Evolutionary conservation across 2,329 filamentous ascomycete species (phyloP).

Genomic region (Xylaria sp.): DNA sequence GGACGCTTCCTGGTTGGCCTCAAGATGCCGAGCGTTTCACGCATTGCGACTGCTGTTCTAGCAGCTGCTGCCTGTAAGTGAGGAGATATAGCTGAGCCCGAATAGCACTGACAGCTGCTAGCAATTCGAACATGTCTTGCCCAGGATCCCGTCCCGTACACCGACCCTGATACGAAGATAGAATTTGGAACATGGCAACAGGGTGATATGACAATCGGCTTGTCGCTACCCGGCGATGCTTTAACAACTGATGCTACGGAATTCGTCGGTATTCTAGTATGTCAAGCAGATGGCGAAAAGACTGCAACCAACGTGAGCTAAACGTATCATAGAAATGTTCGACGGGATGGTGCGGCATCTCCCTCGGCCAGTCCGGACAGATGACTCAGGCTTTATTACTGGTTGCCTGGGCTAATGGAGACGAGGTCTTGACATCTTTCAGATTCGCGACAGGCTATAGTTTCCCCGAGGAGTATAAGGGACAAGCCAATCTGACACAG

Average conservation of each 20-base stretch:
- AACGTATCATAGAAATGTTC: constrained; percentile 45
- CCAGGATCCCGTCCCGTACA: constrained; percentile 46
- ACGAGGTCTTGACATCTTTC: constrained; percentile 67
- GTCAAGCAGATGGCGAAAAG: constrained; percentile 21
- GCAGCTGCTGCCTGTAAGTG: constrained; percentile 48
- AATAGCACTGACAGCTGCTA: constrained; percentile 39
- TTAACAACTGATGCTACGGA: constrained; percentile 47
- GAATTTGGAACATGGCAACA: constrained; percentile 48
- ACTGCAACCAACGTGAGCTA: constrained; percentile 16
- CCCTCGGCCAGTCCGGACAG: constrained; percentile 49
- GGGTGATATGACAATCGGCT: constrained; percentile 45
- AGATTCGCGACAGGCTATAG: constrained; percentile 69
- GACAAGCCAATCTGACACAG: constrained; percentile 70
- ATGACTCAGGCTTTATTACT: constrained; percentile 58
- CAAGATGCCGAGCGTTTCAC: constrained; percentile 48
- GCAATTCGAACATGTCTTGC: constrained; percentile 46
- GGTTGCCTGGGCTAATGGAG: constrained; percentile 66
- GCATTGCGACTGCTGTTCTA: constrained; percentile 47
- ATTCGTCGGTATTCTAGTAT: constrained; percentile 49
- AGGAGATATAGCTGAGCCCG: not conserved
- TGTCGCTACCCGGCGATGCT: constrained; percentile 48
- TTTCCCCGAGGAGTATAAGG: constrained; percentile 68
- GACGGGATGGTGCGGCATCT: constrained; percentile 49
- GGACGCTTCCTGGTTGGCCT: constrained; percentile 42
- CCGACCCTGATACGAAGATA: constrained; percentile 48